Evolutionary conservation across 2,329 filamentous ascomycete species (phyloP), one percentile per base, ranked within the genome.

Genomic region (Penicillium corylophilum): DNA sequence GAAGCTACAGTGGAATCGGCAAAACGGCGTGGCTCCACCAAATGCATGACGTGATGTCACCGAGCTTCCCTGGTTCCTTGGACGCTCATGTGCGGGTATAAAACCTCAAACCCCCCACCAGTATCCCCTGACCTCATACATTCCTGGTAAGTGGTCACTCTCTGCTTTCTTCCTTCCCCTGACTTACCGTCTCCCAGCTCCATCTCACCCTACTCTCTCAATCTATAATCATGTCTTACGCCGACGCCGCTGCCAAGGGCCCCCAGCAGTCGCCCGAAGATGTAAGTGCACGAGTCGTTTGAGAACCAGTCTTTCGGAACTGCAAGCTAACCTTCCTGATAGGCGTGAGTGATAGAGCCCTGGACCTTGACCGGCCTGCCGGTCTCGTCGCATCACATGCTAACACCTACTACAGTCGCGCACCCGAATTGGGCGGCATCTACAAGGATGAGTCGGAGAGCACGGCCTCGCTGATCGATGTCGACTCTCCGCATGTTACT

Each of bases 231-330:
- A 79, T 78, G 76, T 78, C 74, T 55, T 79, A 79, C 66, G 76
- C 77, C 57, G 70, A 75, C 61, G 74, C 72, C 63, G 76, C 75
- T 48, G 72, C 75, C 41, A 74, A 72, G 57, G 75, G 75, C 39
- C 68, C 75, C 7, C 74, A 75, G 61, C 77, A 79, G 62, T 66
- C 72, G 43, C 69, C 75, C 8, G 70, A 77, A 68, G 75, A 79
- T 53, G 77, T 78, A 65, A 65, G 71, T 67, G 41, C n/a, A 5
- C 39, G 38, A 28, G 31, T 51, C 35, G 6, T n/a, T 26, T 16
- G 24, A 18, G n/a, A n/a, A 26, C n/a, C 16, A 28, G 12, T 3
- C 7, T 28, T 10, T 28, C 5, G 16, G 9, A 18, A 36, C 18
- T n/a, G 10, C n/a, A 15, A 28, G 47, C 46, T 56, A 53, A 57